Evolutionary conservation across 805 yeast genomes (phyloP).

Genomic region (Candida insectalens): DNA sequence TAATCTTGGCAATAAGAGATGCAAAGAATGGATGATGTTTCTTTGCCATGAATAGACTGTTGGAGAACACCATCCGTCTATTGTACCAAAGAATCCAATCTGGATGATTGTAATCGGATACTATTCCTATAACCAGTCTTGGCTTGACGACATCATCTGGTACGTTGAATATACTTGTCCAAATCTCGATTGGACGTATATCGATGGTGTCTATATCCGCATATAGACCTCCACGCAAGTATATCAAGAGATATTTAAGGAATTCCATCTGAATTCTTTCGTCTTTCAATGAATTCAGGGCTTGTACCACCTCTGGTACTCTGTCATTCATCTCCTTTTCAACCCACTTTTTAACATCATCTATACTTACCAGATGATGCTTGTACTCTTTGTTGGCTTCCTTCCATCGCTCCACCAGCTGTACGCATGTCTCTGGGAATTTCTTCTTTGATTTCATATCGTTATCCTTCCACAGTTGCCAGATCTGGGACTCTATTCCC

Average conservation of each 20-base stretch:
- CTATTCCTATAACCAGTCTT: constrained; percentile 21
- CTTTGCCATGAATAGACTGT: constrained; percentile 20
- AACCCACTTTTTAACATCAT: constrained; percentile 20
- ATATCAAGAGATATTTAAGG: constrained; percentile 42
- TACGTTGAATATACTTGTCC: constrained; percentile 22
- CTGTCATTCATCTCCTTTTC: constrained; percentile 18
- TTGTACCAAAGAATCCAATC: constrained; percentile 24
- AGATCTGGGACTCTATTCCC: constrained; percentile 21
- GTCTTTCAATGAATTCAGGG: constrained; percentile 41
- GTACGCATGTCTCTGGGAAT: constrained; percentile 22
- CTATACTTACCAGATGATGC: constrained; percentile 20
- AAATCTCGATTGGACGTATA: constrained; percentile 32
- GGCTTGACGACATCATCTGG: constrained; percentile 10
- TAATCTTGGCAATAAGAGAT: constrained; percentile 23
- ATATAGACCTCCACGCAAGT: constrained; percentile 49
- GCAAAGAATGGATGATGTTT: constrained; percentile 26
- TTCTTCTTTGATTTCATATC: constrained; percentile 6
- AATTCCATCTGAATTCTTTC: constrained; percentile 43
- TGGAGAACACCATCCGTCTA: constrained; percentile 22
- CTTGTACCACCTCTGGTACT: constrained; percentile 43
- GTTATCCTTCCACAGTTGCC: constrained; percentile 20
- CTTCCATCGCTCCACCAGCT: constrained; percentile 26
- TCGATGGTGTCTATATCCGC: constrained; percentile 53
- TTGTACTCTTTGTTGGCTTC: constrained; percentile 20
- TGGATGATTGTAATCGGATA: constrained; percentile 21